These are phyloP conservation scores for Fusarium mangiferae DNA, from an alignment of 2,329 filamentous ascomycete species.

Conservation along the genomic window DNA sequence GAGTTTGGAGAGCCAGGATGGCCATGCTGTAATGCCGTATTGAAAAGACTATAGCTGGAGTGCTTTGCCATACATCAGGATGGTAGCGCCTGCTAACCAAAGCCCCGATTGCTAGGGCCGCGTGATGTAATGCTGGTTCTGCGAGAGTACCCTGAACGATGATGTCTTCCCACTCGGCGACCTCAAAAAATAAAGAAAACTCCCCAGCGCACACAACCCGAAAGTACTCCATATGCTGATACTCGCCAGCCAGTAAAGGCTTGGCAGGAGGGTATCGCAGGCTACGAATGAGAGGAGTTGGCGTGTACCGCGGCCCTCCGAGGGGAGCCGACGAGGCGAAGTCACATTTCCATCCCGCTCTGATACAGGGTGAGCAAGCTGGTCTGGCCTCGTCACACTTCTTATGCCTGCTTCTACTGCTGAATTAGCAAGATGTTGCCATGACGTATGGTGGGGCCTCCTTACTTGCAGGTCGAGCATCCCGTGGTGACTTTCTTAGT, in stretches of 20 bases:
- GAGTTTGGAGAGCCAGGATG: neutral
- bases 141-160: neutral
- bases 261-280: neutral
- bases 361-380: neutral
- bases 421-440: rapidly evolving
- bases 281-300: neutral
- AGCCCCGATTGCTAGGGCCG: neutral
- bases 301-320: neutral
- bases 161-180: neutral
- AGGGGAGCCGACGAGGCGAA: neutral
- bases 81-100: neutral
- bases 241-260: neutral
- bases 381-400: neutral
- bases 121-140: neutral
- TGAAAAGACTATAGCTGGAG: neutral
- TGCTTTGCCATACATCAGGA: neutral
- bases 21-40: neutral
- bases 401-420: neutral
- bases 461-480: neutral
- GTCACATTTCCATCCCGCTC: neutral
- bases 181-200: neutral
- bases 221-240: neutral
- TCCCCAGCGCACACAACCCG: neutral
- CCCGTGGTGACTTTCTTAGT: neutral
- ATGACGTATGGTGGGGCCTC: rapidly evolving